Conservation (phyloP, 2,329 filamentous ascomycete genomes). For the Diaporthe capsici region DNA sequence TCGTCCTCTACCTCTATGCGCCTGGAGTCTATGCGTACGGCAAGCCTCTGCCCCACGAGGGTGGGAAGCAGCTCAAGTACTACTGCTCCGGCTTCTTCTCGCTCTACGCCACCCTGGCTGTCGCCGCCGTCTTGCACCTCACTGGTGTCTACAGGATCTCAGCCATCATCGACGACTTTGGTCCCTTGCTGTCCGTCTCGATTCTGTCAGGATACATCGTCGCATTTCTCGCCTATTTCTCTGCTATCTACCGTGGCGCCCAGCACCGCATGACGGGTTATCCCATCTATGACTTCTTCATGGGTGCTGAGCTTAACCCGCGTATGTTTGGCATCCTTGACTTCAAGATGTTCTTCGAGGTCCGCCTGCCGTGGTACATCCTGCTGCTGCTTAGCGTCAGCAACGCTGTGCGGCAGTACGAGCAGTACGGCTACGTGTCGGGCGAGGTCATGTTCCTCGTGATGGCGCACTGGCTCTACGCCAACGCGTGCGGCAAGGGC, state of each 20-base stretch:
- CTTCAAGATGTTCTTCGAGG: conserved; percentile 95
- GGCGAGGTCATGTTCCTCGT: conserved; percentile 81
- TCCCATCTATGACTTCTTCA: conserved; percentile 89
- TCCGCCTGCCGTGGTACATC: conserved; percentile 89
- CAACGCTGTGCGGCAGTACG: conserved; percentile 80
- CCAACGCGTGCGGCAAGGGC: conserved; percentile 85
- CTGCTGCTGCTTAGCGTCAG: conserved; percentile 79
- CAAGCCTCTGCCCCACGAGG: conserved; percentile 86
- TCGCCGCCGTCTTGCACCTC: conserved; percentile 81
- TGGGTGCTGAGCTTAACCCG: conserved; percentile 90
- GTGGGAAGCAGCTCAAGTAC: conserved; percentile 89
- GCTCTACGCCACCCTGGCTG: conserved; percentile 86
- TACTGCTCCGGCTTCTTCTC: conserved; percentile 93
- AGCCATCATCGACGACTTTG: conserved; percentile 95
- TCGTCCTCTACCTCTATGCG: conserved; percentile 83
- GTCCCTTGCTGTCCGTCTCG: conserved; percentile 90
- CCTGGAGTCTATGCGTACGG: conserved; percentile 91
- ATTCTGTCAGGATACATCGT: conserved; percentile 92
- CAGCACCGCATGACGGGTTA: conserved; percentile 93
- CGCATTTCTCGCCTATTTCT: conserved; percentile 87
- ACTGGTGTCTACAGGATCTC: conserved; percentile 90
- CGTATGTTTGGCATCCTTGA: conserved; percentile 87
- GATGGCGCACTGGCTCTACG: conserved; percentile 86
- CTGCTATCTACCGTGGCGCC: conserved; percentile 82
- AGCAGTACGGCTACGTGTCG: conserved; percentile 82